Evolutionary conservation across 352 stramenopile genomes (phyloP), one percentile per base, ranked within the genome.

Genomic region (Blastocystis sp.): DNA sequence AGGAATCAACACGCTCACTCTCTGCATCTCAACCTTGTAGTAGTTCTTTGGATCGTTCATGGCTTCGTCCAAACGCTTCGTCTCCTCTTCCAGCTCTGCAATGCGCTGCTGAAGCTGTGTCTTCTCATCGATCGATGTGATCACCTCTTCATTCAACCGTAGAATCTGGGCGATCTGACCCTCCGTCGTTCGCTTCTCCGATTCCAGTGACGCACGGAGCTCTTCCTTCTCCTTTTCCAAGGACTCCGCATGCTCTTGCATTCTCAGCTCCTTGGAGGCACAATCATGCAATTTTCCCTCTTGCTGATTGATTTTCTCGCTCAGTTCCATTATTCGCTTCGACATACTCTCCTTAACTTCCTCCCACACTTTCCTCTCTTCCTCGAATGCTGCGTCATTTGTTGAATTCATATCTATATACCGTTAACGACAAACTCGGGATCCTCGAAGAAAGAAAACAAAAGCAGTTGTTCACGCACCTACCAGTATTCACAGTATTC

Each of bases 331-430:
- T 48, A 81, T 64, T 16, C 44, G 69, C 11, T 64, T 59, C 16
- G 69, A 81, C 46, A 78, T 57, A 61, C 67, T 78, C 34, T 78
- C 67, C 44, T 46, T 40, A n/a, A 78, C 67, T 78, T 78, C 67
- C 18, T 78, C 44, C 67, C 67, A 78, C 16, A 78, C 67, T 38
- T 78, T 36, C 14, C 46, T 46, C 67, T 78, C 67, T 21, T 78
- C 32, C 0, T 78, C 67, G 7, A 61, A 56, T 4, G 7, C 32
- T 32, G 57, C 42, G n/a, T 32, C 24, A 57, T 29, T 34, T 24
- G 46, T 34, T 56, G 21, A 18, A 16, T 40, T 24, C 4, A 16
- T 56, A 29, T 56, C 67, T 61, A 78, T 27, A 42, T 4, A 63
- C 38, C 64, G 49, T 34, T 38, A 38, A 38, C 36, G 7, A 63